A percentile compares a stretch with the other conserved stretches of the same genome.
Evolutionary conservation across 164 flowering plant genomes (phyloP).

Genomic region (Protea cynaroides): DNA sequence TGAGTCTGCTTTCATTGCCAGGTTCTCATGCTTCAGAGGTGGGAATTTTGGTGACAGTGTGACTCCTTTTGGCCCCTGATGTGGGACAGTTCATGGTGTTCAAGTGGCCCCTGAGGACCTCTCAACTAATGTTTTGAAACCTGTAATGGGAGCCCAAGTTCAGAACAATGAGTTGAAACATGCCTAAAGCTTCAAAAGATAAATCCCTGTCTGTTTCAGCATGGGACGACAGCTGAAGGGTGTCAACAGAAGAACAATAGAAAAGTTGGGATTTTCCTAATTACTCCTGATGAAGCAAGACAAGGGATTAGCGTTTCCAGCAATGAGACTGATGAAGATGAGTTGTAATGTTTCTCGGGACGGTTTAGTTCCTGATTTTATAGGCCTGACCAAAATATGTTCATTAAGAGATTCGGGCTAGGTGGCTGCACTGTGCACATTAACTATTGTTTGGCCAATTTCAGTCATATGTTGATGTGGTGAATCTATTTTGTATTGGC

Average conservation of each 20-base stretch:
- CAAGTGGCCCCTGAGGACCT: constrained; percentile 36
- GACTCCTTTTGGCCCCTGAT: constrained; percentile 42
- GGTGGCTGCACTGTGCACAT: no score
- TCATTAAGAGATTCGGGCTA: no score
- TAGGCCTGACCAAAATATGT: no score
- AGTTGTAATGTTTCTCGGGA: no score
- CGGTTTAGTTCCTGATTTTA: no score
- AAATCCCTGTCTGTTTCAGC: constrained; percentile 32
- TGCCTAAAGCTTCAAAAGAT: constrained; percentile 33
- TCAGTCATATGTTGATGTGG: no score
- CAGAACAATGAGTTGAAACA: constrained; percentile 34
- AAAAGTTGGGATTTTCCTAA: constrained; percentile 27
- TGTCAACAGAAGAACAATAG: constrained; percentile 41
- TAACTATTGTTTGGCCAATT: no score
- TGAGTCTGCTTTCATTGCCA: constrained; percentile 81
- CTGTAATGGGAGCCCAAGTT: constrained; percentile 22
- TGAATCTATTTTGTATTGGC: no score
- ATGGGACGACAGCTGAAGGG: constrained; percentile 28
- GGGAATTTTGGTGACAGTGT: constrained; percentile 56
- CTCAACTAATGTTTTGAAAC: constrained; percentile 18
- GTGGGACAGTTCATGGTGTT: constrained; percentile 34
- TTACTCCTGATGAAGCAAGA: constrained; percentile 45
- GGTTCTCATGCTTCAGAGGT: constrained; percentile 71
- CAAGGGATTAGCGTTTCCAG: constrained; percentile 35
- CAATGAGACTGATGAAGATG: constrained; percentile 66